phyloP scores from a whole-genome alignment of 2,329 filamentous ascomycete genomes.

The Dothiorella sarmentorum region DNA sequence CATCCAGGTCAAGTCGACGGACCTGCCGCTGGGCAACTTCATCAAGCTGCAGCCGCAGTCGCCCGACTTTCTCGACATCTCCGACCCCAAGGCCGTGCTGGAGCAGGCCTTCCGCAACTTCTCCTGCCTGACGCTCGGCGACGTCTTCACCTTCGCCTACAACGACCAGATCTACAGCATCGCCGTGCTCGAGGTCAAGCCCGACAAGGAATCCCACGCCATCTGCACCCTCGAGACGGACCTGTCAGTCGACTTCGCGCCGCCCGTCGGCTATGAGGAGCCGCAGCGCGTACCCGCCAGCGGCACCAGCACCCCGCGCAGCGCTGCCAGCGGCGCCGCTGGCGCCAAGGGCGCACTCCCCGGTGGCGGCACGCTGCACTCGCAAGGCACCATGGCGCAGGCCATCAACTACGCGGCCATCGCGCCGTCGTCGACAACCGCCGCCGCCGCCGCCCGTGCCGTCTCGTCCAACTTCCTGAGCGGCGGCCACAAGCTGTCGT shows the following conservation, averaged over 20 bases:
- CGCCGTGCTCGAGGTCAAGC: conserved; percentile 90
- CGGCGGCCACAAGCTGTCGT: conserved; percentile 75
- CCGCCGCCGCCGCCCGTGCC: conserved; percentile 59
- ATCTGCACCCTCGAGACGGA: conserved; percentile 95
- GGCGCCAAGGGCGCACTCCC: conserved; percentile 54
- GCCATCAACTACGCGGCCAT: conserved; percentile 96
- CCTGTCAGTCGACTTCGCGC: conserved; percentile 91
- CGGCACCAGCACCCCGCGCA: conserved; percentile 83
- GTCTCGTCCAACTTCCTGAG: conserved; percentile 74
- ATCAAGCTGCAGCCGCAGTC: conserved; percentile 97
- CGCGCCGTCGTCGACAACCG: conserved; percentile 69
- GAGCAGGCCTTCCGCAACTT: conserved; percentile 97
- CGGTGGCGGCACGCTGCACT: conserved; percentile 70
- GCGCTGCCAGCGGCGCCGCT: conserved; percentile 55
- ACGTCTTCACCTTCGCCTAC: conserved; percentile 94
- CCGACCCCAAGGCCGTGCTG: conserved; percentile 92
- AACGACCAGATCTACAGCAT: conserved; percentile 94
- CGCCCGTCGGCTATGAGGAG: conserved; percentile 91
- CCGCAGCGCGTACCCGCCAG: conserved; percentile 66
- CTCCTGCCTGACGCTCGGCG: conserved; percentile 85
- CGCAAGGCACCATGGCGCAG: conserved; percentile 91
- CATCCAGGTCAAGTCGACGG: conserved; percentile 91
- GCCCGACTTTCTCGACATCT: conserved; percentile 90
- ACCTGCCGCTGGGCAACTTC: conserved; percentile 81
- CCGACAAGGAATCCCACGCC: conserved; percentile 75